These are phyloP conservation scores for Eragrostis tef DNA, from an alignment of 202 grass and related monocot genomes.

Conservation along the genomic window DNA sequence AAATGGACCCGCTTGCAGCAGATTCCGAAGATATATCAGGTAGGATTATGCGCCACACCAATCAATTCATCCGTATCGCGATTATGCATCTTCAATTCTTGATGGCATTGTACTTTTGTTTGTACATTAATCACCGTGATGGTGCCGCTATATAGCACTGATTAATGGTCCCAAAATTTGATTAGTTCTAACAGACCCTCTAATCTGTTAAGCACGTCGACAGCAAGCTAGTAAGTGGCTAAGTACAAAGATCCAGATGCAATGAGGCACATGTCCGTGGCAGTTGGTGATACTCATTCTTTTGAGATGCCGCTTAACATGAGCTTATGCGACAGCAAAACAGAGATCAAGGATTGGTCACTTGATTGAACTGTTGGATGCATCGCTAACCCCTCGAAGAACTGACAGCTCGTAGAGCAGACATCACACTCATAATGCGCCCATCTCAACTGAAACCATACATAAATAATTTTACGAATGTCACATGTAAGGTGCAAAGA, in stretches of 20 bases:
- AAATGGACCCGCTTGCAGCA: constrained; percentile 22
- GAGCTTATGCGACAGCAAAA: background rate
- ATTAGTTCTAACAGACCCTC: constrained; percentile 8
- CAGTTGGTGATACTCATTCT: background rate
- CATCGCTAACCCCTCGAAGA: constrained; percentile 27
- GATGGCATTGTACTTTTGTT: background rate
- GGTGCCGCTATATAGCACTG: background rate
- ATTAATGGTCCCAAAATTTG: background rate
- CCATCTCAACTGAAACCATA: constrained; percentile 28
- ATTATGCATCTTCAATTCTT: background rate
- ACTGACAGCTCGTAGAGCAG: constrained; percentile 27
- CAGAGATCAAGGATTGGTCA: constrained; percentile 1
- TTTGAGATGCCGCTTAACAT: constrained; percentile 28
- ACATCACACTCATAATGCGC: constrained; percentile 31
- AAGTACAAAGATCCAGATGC: background rate
- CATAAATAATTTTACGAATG: background rate
- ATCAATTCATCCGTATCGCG: background rate
- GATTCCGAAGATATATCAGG: background rate
- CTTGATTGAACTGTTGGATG: constrained; percentile 17
- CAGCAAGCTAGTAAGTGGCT: background rate
- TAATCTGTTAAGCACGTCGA: background rate
- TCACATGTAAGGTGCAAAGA: constrained; percentile 30
- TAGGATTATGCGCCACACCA: background rate
- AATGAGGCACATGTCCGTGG: background rate
- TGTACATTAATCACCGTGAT: background rate